phyloP scores from a whole-genome alignment of 805 yeast species.

The Metschnikowia rubicola region DNA sequence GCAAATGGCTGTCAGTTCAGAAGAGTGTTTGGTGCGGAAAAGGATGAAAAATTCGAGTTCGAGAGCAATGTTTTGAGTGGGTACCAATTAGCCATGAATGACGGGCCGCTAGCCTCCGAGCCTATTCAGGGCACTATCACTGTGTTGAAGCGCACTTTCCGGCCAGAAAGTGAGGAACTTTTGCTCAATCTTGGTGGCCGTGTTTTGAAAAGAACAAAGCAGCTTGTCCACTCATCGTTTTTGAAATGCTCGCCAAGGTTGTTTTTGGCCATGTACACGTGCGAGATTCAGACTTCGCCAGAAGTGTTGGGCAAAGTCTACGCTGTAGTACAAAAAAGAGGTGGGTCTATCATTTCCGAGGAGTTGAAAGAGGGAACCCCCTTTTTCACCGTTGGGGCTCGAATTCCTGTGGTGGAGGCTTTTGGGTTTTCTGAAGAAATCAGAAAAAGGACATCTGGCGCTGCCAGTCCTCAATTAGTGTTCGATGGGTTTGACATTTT shows the following conservation, averaged over 20 bases:
- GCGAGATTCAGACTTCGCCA: conserved; percentile 92
- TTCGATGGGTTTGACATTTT: conserved; percentile 84
- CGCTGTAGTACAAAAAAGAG: conserved; percentile 85
- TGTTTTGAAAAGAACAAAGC: conserved; percentile 68
- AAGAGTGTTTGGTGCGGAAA: conserved; percentile 23
- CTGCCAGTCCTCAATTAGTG: conserved; percentile 93
- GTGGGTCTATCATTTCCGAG: conserved; percentile 82
- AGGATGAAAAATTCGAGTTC: conserved; percentile 28
- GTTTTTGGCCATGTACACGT: conserved; percentile 86
- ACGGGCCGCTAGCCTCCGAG: conserved; percentile 89
- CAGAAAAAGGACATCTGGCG: conserved; percentile 89
- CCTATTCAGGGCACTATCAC: conserved; percentile 80
- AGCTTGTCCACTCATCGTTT: conserved; percentile 65
- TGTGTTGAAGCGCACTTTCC: conserved; percentile 29
- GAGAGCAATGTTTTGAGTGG: conserved; percentile 75
- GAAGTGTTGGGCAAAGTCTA: conserved; percentile 95
- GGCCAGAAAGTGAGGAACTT: conserved; percentile 29
- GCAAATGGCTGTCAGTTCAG: conserved; percentile 26
- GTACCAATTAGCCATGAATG: conserved; percentile 73
- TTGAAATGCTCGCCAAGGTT: conserved; percentile 84
- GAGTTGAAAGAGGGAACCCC: conserved; percentile 99
- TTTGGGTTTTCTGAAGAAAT: conserved; percentile 96
- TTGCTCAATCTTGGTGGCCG: conserved; percentile 60
- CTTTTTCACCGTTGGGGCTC: conserved; percentile 81
- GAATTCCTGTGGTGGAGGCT: conserved; percentile 90